A percentile compares a stretch with the other conserved stretches of the same genome.
Evolutionary conservation across 2,329 filamentous ascomycete species (phyloP).

Genomic region (Aspergillus floridensis): DNA sequence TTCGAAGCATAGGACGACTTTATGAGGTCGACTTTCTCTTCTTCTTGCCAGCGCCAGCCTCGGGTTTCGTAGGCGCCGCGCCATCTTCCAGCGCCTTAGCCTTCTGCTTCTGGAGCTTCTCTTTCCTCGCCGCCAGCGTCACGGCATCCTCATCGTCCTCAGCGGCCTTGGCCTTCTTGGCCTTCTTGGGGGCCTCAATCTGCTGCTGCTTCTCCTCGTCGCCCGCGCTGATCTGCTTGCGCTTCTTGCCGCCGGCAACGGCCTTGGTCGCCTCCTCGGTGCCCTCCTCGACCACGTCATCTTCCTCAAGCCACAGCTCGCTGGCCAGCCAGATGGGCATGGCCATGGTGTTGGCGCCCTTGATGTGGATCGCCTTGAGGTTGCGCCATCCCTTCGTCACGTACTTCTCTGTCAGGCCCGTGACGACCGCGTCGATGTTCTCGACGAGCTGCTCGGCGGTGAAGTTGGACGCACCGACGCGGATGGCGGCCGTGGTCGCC

Average conservation of each 20-base stretch:
- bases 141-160: slow-evolving; percentile 39
- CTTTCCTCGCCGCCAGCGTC: slow-evolving; percentile 40
- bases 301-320: slow-evolving; percentile 82
- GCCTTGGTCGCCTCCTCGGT: slow-evolving; percentile 31
- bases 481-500: slow-evolving; percentile 74
- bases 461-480: slow-evolving; percentile 74
- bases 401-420: slow-evolving; percentile 70
- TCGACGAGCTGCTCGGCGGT: slow-evolving; percentile 71
- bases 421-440: slow-evolving; percentile 73
- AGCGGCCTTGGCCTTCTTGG: slow-evolving; percentile 40
- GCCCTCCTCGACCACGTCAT: slow-evolving; percentile 63
- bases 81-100: slow-evolving; percentile 46
- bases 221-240: slow-evolving; percentile 37
- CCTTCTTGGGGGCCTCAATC: slow-evolving; percentile 36
- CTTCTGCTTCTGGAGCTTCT: slow-evolving; percentile 52
- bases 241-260: slow-evolving; percentile 53
- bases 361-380: slow-evolving; percentile 81
- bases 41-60: slow-evolving; percentile 29
- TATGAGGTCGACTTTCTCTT: slow-evolving; percentile 42
- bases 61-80: slow-evolving; percentile 28
- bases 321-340: slow-evolving; percentile 93
- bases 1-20: slow-evolving; percentile 20
- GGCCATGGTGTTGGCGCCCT: slow-evolving; percentile 81
- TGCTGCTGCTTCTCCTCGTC: slow-evolving; percentile 36
- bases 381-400: slow-evolving; percentile 86